Evolutionary conservation across 2,329 filamentous ascomycete species (phyloP).

Genomic region (Rhexocercosporidium sp.): DNA sequence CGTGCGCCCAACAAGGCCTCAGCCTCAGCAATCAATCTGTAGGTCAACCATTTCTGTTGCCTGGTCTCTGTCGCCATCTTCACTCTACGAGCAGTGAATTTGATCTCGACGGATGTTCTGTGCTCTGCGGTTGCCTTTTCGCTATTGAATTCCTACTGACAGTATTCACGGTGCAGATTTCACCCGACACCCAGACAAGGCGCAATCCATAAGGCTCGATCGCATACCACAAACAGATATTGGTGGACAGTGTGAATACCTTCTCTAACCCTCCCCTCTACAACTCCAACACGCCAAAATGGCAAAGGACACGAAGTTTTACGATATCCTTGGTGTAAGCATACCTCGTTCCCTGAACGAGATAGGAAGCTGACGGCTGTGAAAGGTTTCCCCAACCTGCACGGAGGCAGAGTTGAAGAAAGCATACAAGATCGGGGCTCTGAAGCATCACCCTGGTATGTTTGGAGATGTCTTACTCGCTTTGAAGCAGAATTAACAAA

Average conservation of each 20-base stretch:
- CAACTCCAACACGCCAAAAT: slow-evolving; percentile 54
- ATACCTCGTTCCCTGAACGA: slow-evolving; percentile 1
- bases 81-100: background rate
- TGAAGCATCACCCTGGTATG: slow-evolving; percentile 85
- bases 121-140: slow-evolving; percentile 1
- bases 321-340: slow-evolving; percentile 79
- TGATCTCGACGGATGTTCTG: background rate
- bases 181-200: slow-evolving; percentile 12
- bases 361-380: slow-evolving; percentile 40
- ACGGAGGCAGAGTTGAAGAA: slow-evolving; percentile 90
- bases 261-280: slow-evolving; percentile 20
- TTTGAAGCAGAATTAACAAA: slow-evolving; percentile 22
- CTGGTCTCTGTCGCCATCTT: slow-evolving; percentile 7
- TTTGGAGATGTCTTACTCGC: slow-evolving; percentile 30
- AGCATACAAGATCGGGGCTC: slow-evolving; percentile 81
- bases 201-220: slow-evolving; percentile 13
- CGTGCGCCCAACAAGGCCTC: slow-evolving; percentile 25
- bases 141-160: slow-evolving; percentile 6
- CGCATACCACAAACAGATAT: slow-evolving; percentile 3
- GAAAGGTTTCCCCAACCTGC: slow-evolving; percentile 76
- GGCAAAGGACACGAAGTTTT: slow-evolving; percentile 81
- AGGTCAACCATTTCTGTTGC: slow-evolving; percentile 17
- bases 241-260: slow-evolving; percentile 2
- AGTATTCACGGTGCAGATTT: slow-evolving; percentile 5
- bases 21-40: slow-evolving; percentile 25